Evolutionary conservation across 2,329 filamentous ascomycete genomes (phyloP).

Genomic region (Fusarium euwallaceae): DNA sequence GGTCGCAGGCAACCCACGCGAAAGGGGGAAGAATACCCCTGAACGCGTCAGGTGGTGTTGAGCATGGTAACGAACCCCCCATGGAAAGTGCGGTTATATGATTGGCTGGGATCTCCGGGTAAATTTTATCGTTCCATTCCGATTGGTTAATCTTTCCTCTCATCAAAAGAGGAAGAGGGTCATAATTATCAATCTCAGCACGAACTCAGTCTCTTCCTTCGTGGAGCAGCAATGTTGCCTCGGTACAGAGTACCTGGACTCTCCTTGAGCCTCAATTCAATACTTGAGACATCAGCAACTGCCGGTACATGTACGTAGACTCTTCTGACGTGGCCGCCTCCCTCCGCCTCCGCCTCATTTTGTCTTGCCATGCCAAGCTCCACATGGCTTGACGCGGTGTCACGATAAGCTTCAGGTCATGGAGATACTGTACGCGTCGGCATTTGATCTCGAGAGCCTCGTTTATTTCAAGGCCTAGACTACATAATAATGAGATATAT

Average conservation of each 20-base stretch:
- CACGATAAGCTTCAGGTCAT: neutral
- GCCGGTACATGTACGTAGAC: neutral
- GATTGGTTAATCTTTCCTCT: neutral
- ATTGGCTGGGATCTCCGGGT: neutral
- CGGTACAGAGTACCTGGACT: neutral
- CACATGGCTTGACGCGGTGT: neutral
- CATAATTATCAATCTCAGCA: neutral
- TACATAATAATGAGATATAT: neutral
- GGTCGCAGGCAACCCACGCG: neutral
- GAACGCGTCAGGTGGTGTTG: neutral
- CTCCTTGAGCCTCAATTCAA: neutral
- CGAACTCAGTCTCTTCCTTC: neutral
- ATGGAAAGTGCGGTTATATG: neutral
- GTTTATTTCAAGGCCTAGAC: neutral
- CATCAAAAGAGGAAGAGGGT: neutral
- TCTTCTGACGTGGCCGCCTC: neutral
- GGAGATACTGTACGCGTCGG: neutral
- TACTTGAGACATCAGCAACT: neutral
- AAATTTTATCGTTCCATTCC: neutral
- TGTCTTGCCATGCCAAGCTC: neutral
- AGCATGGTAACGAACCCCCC: neutral
- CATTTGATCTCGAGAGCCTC: neutral
- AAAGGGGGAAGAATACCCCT: neutral
- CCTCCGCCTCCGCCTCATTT: neutral
- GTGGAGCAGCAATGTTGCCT: neutral